Evolutionary conservation across 129 eudicot species (phyloP).

Genomic region (Lactuca saligna): DNA sequence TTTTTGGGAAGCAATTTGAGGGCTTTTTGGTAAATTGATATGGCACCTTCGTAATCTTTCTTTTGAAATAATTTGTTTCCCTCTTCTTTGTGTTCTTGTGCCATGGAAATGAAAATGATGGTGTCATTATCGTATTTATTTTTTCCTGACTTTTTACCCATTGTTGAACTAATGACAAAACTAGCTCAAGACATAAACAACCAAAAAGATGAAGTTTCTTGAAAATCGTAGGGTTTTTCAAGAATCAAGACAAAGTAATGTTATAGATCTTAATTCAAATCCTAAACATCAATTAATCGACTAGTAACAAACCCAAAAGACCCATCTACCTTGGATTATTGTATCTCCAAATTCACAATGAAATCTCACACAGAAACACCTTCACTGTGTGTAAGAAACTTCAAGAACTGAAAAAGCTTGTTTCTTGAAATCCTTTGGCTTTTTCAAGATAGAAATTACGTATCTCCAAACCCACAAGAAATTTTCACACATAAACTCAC

Average conservation of each 20-base stretch:
- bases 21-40: conserved; percentile 73
- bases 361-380: neutral
- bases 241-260: conserved; percentile 8
- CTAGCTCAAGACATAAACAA: conserved; percentile 4
- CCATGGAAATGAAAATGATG: conserved; percentile 57
- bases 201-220: conserved; percentile 8
- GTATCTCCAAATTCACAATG: neutral
- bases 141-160: conserved; percentile 65
- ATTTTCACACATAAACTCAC: neutral
- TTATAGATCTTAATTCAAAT: neutral
- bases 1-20: conserved; percentile 68
- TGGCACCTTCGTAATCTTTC: conserved; percentile 81
- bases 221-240: conserved; percentile 11
- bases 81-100: conserved; percentile 77
- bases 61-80: conserved; percentile 74
- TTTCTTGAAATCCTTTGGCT: too few species aligned
- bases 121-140: conserved; percentile 69
- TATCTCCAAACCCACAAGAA: too few species aligned
- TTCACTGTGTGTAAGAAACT: neutral
- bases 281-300: neutral
- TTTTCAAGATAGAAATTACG: too few species aligned
- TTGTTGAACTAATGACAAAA: conserved; percentile 23
- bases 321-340: neutral
- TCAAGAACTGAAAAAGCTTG: neutral
- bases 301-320: neutral